phyloP scores from a whole-genome alignment of 257 asterid species.

The Solanum microdontum region DNA sequence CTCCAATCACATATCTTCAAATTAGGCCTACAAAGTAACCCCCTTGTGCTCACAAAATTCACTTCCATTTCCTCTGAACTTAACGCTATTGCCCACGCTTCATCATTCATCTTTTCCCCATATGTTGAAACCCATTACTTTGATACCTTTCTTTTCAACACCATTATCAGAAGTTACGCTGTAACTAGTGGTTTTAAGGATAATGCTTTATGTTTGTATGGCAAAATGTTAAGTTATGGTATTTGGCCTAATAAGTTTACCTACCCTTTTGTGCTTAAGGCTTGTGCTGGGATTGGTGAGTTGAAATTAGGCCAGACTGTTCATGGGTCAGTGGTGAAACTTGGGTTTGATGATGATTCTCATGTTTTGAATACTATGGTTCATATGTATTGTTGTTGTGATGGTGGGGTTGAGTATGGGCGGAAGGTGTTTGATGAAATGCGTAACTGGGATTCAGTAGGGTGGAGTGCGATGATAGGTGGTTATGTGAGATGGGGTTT shows the following conservation, averaged over 20 bases:
- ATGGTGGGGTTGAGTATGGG: constrained; percentile 34
- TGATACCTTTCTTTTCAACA: constrained; percentile 69
- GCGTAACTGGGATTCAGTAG: constrained; percentile 28
- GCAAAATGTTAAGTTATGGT: constrained; percentile 30
- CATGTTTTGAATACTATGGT: constrained; percentile 56
- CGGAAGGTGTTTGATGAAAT: constrained; percentile 60
- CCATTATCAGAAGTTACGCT: constrained; percentile 56
- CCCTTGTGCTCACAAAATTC: constrained; percentile 59
- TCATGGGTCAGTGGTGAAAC: constrained; percentile 45
- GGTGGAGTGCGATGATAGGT: constrained; percentile 70
- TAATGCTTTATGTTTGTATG: constrained; percentile 28
- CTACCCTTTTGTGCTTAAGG: constrained; percentile 70
- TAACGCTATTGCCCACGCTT: constrained; percentile 39
- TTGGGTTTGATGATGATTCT: constrained; percentile 39
- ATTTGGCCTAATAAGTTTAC: constrained; percentile 60
- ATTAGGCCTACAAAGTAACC: constrained; percentile 50
- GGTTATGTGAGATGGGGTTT: constrained; percentile 58
- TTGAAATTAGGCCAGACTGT: constrained; percentile 32
- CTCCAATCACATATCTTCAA: constrained; percentile 46
- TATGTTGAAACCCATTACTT: constrained; percentile 31
- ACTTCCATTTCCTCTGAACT: constrained; percentile 49
- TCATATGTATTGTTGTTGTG: constrained; percentile 52
- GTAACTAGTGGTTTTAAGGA: constrained; percentile 25
- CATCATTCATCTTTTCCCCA: constrained; percentile 42
- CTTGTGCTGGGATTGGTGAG: constrained; percentile 61